Percentiles rank a stretch among this genome's conserved stretches.
These are phyloP conservation scores for Rhizopogon vinicolor DNA, from an alignment of 768 basidiomycete species.

Conservation along the genomic window DNA sequence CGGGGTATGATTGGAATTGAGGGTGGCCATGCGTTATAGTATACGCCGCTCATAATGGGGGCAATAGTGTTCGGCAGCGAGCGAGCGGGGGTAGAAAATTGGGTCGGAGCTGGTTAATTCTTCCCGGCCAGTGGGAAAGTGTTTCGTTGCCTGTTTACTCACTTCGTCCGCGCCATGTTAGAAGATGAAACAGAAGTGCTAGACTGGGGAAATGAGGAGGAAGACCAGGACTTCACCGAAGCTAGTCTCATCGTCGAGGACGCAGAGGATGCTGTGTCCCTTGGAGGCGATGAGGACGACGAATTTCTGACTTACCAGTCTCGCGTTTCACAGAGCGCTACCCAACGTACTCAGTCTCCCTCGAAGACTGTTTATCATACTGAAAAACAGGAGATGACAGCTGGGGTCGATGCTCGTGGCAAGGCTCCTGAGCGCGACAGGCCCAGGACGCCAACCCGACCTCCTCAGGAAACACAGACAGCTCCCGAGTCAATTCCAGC, in stretches of 20 bases:
- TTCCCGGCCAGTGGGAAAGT: neutral
- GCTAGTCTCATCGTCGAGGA: constrained; percentile 31
- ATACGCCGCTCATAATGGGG: too few species aligned
- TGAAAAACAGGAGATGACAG: constrained; percentile 10
- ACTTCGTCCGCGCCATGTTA: constrained; percentile 31
- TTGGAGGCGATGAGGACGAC: constrained; percentile 71
- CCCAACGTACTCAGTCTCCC: constrained; percentile 12
- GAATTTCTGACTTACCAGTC: constrained; percentile 46
- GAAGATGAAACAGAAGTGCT: constrained; percentile 65
- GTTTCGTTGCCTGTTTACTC: constrained; percentile 8
- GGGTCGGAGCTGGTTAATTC: constrained; percentile 6
- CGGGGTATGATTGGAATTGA: too few species aligned
- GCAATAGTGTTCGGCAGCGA: neutral
- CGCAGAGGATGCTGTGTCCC: constrained; percentile 61
- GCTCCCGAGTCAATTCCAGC: constrained; percentile 19
- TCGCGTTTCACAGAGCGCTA: constrained; percentile 24
- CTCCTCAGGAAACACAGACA: constrained; percentile 1
- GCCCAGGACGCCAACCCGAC: constrained; percentile 6
- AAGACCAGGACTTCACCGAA: constrained; percentile 38
- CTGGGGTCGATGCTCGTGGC: constrained; percentile 3
- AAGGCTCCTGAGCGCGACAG: constrained; percentile 8
- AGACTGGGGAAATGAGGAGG: constrained; percentile 64
- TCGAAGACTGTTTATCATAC: constrained; percentile 9
- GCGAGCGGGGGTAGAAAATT: constrained; percentile 5
- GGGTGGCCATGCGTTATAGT: too few species aligned